Evolutionary conservation across 2,329 filamentous ascomycete genomes (phyloP).

Genomic region (Plectosphaerella sp.): DNA sequence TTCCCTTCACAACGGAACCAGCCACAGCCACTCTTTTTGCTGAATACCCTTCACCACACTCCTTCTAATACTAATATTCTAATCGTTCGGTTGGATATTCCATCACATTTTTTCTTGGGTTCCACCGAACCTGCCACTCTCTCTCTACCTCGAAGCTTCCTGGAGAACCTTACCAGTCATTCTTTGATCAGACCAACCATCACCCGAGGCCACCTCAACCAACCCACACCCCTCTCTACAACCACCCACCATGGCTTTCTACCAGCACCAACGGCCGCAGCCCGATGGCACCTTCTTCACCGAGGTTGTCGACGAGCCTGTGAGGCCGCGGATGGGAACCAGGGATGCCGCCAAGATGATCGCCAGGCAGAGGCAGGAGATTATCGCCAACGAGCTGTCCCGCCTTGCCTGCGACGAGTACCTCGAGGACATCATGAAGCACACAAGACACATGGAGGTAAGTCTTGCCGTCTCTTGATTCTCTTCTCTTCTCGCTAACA

Average conservation of each 20-base stretch:
- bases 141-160: constrained; percentile 12
- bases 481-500: constrained; percentile 3
- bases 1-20: constrained; percentile 37
- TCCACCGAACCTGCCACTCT: constrained; percentile 6
- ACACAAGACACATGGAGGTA: constrained; percentile 94
- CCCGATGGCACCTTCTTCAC: constrained; percentile 49
- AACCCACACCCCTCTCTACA: no score
- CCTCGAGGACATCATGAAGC: constrained; percentile 86
- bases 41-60: constrained; percentile 19
- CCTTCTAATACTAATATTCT: constrained; percentile 18
- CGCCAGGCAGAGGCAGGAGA: constrained; percentile 78
- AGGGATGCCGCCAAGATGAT: constrained; percentile 75
- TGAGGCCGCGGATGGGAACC: constrained; percentile 55
- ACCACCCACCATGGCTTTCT: constrained; percentile 41
- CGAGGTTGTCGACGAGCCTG: constrained; percentile 47
- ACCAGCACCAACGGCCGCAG: constrained; percentile 22
- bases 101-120: constrained; percentile 7
- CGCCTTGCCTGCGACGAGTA: constrained; percentile 84
- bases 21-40: constrained; percentile 55
- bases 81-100: constrained; percentile 12
- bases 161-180: constrained; percentile 22
- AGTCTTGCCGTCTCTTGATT: constrained; percentile 14
- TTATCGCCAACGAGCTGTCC: constrained; percentile 85
- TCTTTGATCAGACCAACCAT: constrained; percentile 33
- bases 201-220: constrained; percentile 15